Evolutionary conservation across 2,329 filamentous ascomycete genomes (phyloP).

Genomic region (Allantophomopsis lycopodina): DNA sequence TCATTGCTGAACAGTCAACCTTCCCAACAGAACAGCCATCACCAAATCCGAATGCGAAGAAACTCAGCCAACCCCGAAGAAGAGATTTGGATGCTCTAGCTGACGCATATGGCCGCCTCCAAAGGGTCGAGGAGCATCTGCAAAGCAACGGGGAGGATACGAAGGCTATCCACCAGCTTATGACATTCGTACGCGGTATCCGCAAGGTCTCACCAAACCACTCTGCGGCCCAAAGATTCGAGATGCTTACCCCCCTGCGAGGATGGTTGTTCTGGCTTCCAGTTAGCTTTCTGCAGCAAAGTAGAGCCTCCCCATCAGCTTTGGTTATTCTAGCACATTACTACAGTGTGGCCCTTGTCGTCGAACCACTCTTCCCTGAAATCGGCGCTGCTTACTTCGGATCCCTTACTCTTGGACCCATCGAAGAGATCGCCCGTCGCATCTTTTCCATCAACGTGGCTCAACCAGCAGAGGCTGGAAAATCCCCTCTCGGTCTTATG

Average conservation of each 20-base stretch:
- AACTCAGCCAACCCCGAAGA: constrained; percentile 45
- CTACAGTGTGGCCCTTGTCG: constrained; percentile 74
- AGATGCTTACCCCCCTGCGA: constrained; percentile 73
- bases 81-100: constrained; percentile 60
- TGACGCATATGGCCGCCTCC: constrained; percentile 50
- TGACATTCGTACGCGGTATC: constrained; percentile 59
- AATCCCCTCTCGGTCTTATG: constrained; percentile 53
- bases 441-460: constrained; percentile 56
- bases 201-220: constrained; percentile 57
- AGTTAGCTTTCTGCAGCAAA: constrained; percentile 66
- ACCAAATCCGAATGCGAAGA: constrained; percentile 43
- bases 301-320: constrained; percentile 61
- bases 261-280: constrained; percentile 97
- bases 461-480: constrained; percentile 38
- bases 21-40: constrained; percentile 54
- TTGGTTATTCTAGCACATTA: constrained; percentile 81
- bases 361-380: constrained; percentile 86
- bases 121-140: constrained; percentile 53
- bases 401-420: constrained; percentile 62
- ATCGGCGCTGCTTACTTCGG: constrained; percentile 83
- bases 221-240: constrained; percentile 73
- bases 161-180: constrained; percentile 53
- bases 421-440: constrained; percentile 75
- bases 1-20: constrained; percentile 67
- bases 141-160: constrained; percentile 57